A percentile compares a stretch with the other conserved stretches of the same genome.
Evolutionary conservation across 1,284 basidiomycete species (phyloP).

Genomic region (Boletellus sp.): DNA sequence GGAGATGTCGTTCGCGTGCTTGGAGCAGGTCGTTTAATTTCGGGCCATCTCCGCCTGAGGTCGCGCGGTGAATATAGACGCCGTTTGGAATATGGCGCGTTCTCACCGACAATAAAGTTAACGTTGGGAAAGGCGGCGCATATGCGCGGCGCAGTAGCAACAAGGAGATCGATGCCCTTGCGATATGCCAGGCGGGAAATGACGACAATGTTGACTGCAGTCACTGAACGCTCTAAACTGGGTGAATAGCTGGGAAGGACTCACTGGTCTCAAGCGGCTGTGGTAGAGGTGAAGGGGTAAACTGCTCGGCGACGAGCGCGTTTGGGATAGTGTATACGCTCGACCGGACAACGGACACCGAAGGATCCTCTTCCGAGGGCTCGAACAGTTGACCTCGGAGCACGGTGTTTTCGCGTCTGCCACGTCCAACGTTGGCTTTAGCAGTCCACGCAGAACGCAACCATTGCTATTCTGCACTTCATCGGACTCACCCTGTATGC

Average conservation of each 20-base stretch:
- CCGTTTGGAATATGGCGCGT: neutral
- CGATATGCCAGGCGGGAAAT: constrained; percentile 95
- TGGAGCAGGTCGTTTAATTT: constrained; percentile 94
- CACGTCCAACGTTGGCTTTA: neutral
- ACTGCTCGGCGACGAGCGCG: constrained; percentile 86
- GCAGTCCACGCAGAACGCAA: neutral
- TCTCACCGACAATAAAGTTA: constrained; percentile 79
- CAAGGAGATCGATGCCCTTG: constrained; percentile 94
- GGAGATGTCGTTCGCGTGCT: constrained; percentile 86
- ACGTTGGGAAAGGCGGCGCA: constrained; percentile 84
- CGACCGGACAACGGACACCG: constrained; percentile 47
- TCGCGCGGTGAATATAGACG: neutral
- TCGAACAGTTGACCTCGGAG: constrained; percentile 77
- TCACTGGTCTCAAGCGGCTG: constrained; percentile 57
- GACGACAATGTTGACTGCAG: constrained; percentile 86
- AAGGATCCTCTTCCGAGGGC: constrained; percentile 40
- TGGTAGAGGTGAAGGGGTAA: constrained; percentile 57
- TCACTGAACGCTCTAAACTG: neutral
- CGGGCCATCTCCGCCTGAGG: constrained; percentile 87
- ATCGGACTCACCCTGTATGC: constrained; percentile 78
- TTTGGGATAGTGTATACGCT: constrained; percentile 93
- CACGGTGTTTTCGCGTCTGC: constrained; percentile 90
- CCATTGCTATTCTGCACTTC: neutral
- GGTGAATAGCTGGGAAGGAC: constrained; percentile 20
- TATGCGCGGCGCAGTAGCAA: constrained; percentile 87